Base-by-base conservation (phyloP, 2,329 filamentous ascomycete genomes). In the Coniella lustricola region DNA sequence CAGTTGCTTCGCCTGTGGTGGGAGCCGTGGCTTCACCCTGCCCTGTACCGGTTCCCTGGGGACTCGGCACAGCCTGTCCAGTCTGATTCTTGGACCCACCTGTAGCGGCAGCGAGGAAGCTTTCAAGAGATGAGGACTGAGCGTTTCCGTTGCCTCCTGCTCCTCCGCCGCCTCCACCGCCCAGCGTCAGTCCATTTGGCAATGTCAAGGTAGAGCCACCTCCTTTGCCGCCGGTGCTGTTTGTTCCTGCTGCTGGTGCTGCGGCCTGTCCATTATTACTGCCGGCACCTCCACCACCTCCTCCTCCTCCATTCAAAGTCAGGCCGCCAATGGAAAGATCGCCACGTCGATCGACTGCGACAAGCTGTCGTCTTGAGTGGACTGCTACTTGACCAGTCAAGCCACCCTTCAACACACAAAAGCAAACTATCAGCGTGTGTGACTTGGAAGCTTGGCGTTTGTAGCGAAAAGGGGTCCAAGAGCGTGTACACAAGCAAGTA, bases 301-400 rank as follows among this genome's bases (percentile, higher is more conserved):
- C 44, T 12, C 38, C 48, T 17, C 46, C 51, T 17, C 48, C 44
- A 13, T 43, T 44, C 25, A 53, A 21, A 5, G 46, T 52, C 43
- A 51, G 17, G 7, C 49, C 49, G 14, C 49, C 49, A 14, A 51
- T 45, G 3, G 35, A 48, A 18, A 51, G 47, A 9, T 41, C 29
- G 4, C 25, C 45, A 13, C 49, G 49, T 33, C 45, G 37, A 13
- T 50, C 37, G 43, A 50, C 21, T 3, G 40, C 14, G 22, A 16
- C 22, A 16, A 35, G 29, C 17, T 29, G 36, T 20, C 32, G 39
- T 16, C 44, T 48, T 21, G 35, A 29, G 25, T 32, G 38, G 14
- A 34, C 41, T 1, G 46, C 42, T 22, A 47, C 45, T 45, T 44
- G 49, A 12, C 40, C 45, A 18, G 45, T 39, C 29, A 31, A 38